phyloP scores from a whole-genome alignment of 768 basidiomycete genomes.

The Leucogyrophana mollusca region DNA sequence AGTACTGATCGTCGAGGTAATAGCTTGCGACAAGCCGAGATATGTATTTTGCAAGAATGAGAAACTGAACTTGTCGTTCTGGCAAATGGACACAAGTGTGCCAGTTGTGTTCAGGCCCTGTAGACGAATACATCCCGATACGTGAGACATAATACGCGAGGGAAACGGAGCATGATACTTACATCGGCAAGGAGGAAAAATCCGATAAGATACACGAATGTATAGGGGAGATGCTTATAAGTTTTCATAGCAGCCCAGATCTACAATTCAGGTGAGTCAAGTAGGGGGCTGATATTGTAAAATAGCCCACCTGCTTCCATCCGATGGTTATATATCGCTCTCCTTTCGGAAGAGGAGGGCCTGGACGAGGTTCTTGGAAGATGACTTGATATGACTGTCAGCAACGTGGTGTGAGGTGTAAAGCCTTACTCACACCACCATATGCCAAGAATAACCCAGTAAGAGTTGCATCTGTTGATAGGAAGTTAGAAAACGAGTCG shows the following conservation, averaged over 20 bases:
- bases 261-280: conserved; percentile 32
- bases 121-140: neutral
- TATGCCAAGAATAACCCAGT: conserved; percentile 78
- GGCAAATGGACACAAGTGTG: conserved; percentile 72
- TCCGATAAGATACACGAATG: conserved; percentile 74
- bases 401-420: neutral
- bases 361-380: conserved; percentile 82
- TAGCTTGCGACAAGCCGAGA: conserved; percentile 70
- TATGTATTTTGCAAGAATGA: conserved; percentile 83
- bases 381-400: conserved; percentile 48
- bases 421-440: conserved; percentile 74
- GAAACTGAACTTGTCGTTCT: conserved; percentile 79
- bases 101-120: conserved; percentile 82
- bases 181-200: conserved; percentile 83
- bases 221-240: conserved; percentile 76
- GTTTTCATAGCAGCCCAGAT: conserved; percentile 77
- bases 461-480: conserved; percentile 55
- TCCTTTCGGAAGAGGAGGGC: conserved; percentile 74
- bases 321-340: conserved; percentile 79
- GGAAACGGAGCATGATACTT: conserved; percentile 17
- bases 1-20: conserved; percentile 71
- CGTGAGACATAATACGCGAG: neutral
- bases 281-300: neutral
- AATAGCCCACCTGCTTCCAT: conserved; percentile 67
- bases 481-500: neutral